phyloP scores from a whole-genome alignment of 306 rosid genomes.

The Quercus engelmannii region DNA sequence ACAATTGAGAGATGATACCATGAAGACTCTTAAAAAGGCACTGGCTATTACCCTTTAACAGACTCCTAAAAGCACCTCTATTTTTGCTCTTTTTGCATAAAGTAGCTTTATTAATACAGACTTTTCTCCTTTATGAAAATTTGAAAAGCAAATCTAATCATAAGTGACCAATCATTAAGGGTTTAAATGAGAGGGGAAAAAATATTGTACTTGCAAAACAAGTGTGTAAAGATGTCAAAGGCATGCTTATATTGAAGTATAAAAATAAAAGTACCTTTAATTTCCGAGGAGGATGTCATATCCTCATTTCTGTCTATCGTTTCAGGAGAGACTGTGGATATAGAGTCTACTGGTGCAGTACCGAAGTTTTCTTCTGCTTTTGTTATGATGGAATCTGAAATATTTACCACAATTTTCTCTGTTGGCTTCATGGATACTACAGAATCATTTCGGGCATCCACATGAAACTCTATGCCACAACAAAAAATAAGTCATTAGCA shows the following conservation, averaged over 20 bases:
- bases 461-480: slow-evolving; percentile 26
- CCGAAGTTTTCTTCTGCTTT: slow-evolving; percentile 16
- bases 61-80: background rate
- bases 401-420: slow-evolving; percentile 21
- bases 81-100: background rate
- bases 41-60: background rate
- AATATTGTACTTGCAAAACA: background rate
- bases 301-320: slow-evolving; percentile 11
- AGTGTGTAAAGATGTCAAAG: background rate
- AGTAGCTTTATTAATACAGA: too few relatives aligned
- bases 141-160: background rate
- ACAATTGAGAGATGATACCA: background rate
- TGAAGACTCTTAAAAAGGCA: background rate
- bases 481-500: slow-evolving; percentile 6
- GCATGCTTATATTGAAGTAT: background rate
- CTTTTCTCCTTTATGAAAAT: too few relatives aligned
- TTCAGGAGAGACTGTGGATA: slow-evolving; percentile 26
- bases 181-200: background rate
- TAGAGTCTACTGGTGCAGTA: slow-evolving; percentile 21
- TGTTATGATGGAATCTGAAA: slow-evolving; percentile 10
- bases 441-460: slow-evolving; percentile 21
- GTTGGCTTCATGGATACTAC: slow-evolving; percentile 18
- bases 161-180: background rate
- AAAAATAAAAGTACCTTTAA: slow-evolving; percentile 26
- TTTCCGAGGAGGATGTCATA: slow-evolving; percentile 22